A percentile compares a stretch with the other conserved stretches of the same genome.
Conservation (phyloP, 2,329 filamentous ascomycete genomes). For the Fonsecaea nubica region DNA sequence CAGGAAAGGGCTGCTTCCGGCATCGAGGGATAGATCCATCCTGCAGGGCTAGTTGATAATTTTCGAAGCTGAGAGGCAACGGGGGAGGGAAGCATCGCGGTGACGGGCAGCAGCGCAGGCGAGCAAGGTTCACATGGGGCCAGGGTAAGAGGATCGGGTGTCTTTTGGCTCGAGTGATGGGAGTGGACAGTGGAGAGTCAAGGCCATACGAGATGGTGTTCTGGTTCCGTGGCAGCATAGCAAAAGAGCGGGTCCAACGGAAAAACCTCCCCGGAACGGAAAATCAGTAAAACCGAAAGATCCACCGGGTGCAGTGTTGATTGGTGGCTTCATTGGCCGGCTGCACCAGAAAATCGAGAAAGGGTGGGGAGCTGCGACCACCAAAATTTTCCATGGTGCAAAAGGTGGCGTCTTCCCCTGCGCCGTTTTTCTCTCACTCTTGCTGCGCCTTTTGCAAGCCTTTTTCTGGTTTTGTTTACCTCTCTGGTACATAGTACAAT, state of each 20-base stretch:
- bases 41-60: background rate
- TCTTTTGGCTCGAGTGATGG: background rate
- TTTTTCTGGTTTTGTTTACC: constrained; percentile 1
- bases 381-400: background rate
- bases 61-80: background rate
- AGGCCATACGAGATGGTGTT: background rate
- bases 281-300: constrained; percentile 34
- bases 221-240: background rate
- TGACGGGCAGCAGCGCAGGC: background rate
- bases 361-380: background rate
- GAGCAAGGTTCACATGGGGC: background rate
- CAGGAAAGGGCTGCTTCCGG: constrained; percentile 21
- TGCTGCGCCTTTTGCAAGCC: background rate
- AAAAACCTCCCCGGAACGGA: constrained; percentile 31
- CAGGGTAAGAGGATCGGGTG: constrained; percentile 1
- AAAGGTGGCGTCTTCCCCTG: background rate
- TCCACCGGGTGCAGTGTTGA: constrained; percentile 13
- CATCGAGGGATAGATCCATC: constrained; percentile 14
- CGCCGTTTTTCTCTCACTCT: background rate
- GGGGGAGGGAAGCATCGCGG: background rate
- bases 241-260: background rate
- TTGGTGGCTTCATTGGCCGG: constrained; percentile 27
- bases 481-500: background rate
- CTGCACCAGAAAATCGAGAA: background rate
- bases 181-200: background rate